phyloP scores from a whole-genome alignment of 768 basidiomycete species.

The Cytidiella melzeri region DNA sequence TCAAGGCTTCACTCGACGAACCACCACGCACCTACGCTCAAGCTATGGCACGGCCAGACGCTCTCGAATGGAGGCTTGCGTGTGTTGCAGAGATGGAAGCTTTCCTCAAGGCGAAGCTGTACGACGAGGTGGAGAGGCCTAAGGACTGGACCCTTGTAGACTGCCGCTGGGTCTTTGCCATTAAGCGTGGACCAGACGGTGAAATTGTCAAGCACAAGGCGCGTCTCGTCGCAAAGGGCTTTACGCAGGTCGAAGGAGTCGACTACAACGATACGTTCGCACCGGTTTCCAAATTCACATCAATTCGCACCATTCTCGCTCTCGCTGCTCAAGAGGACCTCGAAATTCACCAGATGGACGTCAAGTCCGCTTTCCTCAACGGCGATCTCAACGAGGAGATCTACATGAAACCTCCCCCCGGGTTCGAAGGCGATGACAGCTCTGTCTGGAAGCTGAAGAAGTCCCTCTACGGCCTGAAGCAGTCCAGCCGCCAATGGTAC shows the following conservation, averaged over 20 bases:
- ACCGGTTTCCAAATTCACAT: conserved; percentile 23
- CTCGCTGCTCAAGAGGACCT: conserved; percentile 19
- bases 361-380: conserved; percentile 28
- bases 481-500: conserved; percentile 9
- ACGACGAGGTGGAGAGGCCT: conserved; percentile 7
- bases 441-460: background rate
- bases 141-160: conserved; percentile 3
- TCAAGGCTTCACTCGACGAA: background rate
- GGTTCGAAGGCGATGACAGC: background rate
- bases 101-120: background rate
- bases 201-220: background rate
- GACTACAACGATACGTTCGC: conserved; percentile 24
- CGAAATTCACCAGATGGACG: conserved; percentile 27
- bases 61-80: conserved; percentile 11
- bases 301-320: conserved; percentile 24
- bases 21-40: background rate
- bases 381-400: conserved; percentile 10
- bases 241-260: conserved; percentile 22
- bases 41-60: background rate
- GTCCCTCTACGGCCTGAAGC: conserved; percentile 7
- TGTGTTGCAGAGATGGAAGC: conserved; percentile 2
- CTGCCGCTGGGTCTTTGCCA: background rate
- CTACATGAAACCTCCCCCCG: conserved; percentile 12
- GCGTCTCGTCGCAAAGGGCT: conserved; percentile 22
- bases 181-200: background rate